Evolutionary conservation across 2,329 filamentous ascomycete genomes (phyloP).

Genomic region (Sporothrix inflata): DNA sequence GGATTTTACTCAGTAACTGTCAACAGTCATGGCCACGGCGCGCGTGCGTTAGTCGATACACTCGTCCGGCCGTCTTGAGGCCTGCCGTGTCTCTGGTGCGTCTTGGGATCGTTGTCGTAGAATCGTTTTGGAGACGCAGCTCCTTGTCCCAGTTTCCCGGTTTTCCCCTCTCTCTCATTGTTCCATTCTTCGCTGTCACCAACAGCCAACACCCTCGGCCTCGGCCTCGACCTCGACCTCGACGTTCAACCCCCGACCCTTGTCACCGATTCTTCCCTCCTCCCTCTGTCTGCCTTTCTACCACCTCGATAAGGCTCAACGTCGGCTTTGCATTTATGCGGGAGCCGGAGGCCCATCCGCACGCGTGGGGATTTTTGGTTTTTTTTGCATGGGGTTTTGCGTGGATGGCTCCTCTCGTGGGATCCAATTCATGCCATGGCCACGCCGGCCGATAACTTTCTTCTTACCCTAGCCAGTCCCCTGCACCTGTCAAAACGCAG

Average conservation of each 20-base stretch:
- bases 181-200: not conserved
- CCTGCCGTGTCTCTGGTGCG: no score
- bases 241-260: not conserved
- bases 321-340: not conserved
- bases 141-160: not conserved
- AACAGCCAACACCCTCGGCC: not conserved
- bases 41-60: constrained; percentile 5
- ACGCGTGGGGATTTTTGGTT: not conserved
- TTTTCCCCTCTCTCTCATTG: not conserved
- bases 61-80: not conserved
- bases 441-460: no score
- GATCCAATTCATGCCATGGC: not conserved
- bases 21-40: not conserved
- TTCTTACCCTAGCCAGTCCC: no score
- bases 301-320: not conserved
- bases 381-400: not conserved
- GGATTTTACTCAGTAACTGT: not conserved
- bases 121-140: not conserved
- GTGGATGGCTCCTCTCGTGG: not conserved
- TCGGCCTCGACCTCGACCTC: not conserved
- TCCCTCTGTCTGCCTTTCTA: not conserved
- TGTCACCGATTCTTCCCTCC: not conserved
- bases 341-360: not conserved
- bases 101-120: not conserved
- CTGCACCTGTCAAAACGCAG: not conserved